Evolutionary conservation across 352 stramenopile species (phyloP), one percentile per base, ranked within the genome.

Genomic region (Pythium oligandrum): DNA sequence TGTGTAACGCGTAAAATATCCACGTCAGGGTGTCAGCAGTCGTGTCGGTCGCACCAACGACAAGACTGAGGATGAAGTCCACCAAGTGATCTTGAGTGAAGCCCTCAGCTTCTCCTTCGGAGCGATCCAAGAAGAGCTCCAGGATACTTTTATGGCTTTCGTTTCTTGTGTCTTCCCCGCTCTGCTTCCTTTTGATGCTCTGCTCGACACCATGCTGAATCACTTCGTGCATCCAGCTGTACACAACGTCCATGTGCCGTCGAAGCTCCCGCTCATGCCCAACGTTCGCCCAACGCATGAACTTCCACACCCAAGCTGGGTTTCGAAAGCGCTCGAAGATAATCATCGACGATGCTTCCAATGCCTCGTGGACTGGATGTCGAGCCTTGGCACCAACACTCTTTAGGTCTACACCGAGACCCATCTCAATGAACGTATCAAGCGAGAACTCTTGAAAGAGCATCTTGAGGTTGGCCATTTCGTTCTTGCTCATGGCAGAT

Each of bases 41-140:
- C 1, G 75, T 93, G 52, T 92, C 83, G 37, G 75, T 68, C 4
- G 83, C 83, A n/a, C 75, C 83, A 12, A 82, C 48, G 34, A 94
- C 54, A 48, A 93, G 72, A 6, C 66, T 69, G 10, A 93, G 64
- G 4, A 80, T 70, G 30, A 94, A 61, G 40, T 93, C 78, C 6
- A 78, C 51, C 31, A 93, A 61, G 50, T 76, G 77, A 32, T 53
- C 48, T 53, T 33, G 7, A 61, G 59, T 4, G 42, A 33, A 8
- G 48, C 44, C 26, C 57, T 65, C 55, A 68, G 68, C 10, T 9
- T 12, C 45, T 39, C 64, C 48, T 0, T 12, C 45, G 36, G 42
- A 46, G 7, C 45, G 42, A 17, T 58, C 43, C 6, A 58, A 10
- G 40, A 55, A 55, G n/a, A 55, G 40, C 50, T 55, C 50, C 26